Conservation (phyloP, 179 eudicot species). For the Beta macrorhiza region DNA sequence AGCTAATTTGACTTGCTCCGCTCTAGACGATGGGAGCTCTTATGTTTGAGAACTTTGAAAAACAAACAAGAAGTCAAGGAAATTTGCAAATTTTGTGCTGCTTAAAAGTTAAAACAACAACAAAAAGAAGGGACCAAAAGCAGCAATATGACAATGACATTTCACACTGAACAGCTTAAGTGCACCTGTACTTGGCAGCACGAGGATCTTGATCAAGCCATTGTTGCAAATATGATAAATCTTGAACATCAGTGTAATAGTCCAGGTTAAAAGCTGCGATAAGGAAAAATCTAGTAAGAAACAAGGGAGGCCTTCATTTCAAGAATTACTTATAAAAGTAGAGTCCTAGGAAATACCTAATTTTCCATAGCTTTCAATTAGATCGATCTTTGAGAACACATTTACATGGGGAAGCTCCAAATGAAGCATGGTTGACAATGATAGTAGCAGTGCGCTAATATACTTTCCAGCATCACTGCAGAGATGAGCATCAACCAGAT, state of each 20-base stretch:
- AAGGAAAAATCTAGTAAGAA: slow-evolving; percentile 11
- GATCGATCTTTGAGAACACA: slow-evolving; percentile 91
- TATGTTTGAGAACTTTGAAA: no score
- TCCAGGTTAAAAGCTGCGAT: slow-evolving; percentile 92
- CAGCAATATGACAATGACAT: neutral
- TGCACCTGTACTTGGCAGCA: slow-evolving; percentile 81
- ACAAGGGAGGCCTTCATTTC: neutral
- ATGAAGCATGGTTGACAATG: slow-evolving; percentile 92
- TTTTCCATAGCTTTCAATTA: slow-evolving; percentile 89
- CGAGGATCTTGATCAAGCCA: slow-evolving; percentile 85
- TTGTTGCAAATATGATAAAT: slow-evolving; percentile 71
- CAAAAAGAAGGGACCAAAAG: neutral
- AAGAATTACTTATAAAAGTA: neutral
- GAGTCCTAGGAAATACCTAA: slow-evolving; percentile 51
- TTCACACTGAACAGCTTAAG: neutral
- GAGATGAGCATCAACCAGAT: slow-evolving; percentile 92
- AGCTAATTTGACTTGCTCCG: no score
- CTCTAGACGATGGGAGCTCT: no score
- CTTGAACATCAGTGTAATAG: slow-evolving; percentile 86
- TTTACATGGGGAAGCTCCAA: slow-evolving; percentile 97
- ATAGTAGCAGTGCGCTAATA: slow-evolving; percentile 84
- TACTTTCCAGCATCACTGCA: slow-evolving; percentile 96
- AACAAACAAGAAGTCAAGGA: neutral
- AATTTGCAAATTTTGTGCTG: neutral
- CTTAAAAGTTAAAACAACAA: neutral